phyloP scores from a whole-genome alignment of 2,329 filamentous ascomycete species.

The Talaromyces verruculosus region DNA sequence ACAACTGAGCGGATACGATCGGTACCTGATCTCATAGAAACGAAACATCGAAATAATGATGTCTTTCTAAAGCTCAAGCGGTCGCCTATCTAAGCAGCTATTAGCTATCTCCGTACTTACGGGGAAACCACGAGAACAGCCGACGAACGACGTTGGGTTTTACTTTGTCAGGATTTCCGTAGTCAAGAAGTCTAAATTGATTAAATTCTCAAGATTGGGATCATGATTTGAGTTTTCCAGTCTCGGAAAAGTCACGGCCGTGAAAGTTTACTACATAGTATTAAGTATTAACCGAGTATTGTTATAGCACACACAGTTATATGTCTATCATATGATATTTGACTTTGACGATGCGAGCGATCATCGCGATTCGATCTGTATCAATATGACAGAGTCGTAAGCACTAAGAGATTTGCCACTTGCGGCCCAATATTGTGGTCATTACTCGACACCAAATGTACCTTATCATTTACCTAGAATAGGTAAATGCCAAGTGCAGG shows the following conservation, averaged over 20 bases:
- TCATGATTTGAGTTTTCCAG: background rate
- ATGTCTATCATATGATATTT: background rate
- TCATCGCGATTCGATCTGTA: background rate
- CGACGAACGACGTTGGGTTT: slow-evolving; percentile 1
- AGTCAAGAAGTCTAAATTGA: slow-evolving; percentile 10
- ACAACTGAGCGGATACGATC: background rate
- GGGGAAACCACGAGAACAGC: background rate
- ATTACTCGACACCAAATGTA: background rate
- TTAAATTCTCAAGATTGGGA: background rate
- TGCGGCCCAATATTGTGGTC: background rate
- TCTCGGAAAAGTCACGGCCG: background rate
- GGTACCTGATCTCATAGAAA: background rate
- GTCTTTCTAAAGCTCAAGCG: background rate
- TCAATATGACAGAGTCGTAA: background rate
- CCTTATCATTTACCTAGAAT: background rate
- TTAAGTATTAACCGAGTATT: background rate
- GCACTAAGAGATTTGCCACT: background rate
- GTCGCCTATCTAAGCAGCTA: background rate
- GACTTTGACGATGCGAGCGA: background rate
- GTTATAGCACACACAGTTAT: background rate
- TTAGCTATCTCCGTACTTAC: background rate
- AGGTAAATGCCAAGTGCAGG: background rate
- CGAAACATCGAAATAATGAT: background rate
- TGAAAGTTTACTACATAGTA: background rate
- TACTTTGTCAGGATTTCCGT: slow-evolving; percentile 6